Base-by-base conservation (phyloP, 1,284 basidiomycete genomes). In the Leccinum fuscescens region DNA sequence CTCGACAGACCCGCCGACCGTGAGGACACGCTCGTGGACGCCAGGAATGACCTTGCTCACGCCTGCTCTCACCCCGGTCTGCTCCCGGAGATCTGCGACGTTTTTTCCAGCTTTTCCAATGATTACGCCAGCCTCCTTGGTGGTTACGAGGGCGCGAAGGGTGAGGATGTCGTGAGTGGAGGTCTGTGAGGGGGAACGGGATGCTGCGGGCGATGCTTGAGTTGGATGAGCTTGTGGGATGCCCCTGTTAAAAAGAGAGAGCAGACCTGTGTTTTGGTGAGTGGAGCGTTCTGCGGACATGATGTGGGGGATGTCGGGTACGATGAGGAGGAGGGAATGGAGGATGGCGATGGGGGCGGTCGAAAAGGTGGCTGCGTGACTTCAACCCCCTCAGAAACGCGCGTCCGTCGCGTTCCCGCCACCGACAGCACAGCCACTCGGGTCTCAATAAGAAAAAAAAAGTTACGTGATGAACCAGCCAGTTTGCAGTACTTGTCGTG, bases 31-130 rank as follows among this genome's bases (percentile, higher is more conserved):
- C 79, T 99, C 96, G 76, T 97, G 94, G 64, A 99, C 94, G 68
- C 96, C 96, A 59, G 89, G 89, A 63, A 97, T 94, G 80, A 98
- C 96, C 79, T 98, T 98, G 85, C 90, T 94, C 75, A 99, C 96
- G 72, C 96, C 96, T 62, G 96, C 96, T 81, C 96, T 98, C 79
- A 97, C 95, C 67, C 93, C 94, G 54, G 95, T 97, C 73, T 92
- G 87, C 69, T 96, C 93, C 65, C 96, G 87, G 68, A 99, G 86
- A 77, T 95, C 92, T 65, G 96, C 96, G 71, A 98, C 96, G 73
- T 98, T 98, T 81, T 94, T 93, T 63, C 96, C 96, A 62, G 83
- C 94, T 73, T 94, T 98, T 69, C 96, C 94, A 68, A 98, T 97
- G 78, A 97, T 96, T 74, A 98, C 90, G 70, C 95, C 95, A 58